Evolutionary conservation across 176 grass and related monocot genomes (phyloP).

Genomic region (Aechmea fasciata): DNA sequence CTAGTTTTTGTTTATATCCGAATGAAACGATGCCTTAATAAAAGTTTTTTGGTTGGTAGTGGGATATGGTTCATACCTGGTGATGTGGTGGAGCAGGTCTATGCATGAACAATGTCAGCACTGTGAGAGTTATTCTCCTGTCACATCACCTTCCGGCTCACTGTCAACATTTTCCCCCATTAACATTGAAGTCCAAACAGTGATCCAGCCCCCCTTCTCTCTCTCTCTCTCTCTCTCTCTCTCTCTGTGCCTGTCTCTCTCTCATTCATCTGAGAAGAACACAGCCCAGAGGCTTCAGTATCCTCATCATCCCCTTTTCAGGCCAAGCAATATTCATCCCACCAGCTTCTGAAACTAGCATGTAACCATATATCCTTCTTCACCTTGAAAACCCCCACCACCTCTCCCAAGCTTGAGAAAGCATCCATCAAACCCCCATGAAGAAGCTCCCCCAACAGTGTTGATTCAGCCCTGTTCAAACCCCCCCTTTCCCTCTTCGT

Average conservation of each 20-base stretch:
- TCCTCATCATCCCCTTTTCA: constrained; percentile 65
- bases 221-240: constrained; percentile 2
- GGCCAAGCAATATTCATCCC: constrained; percentile 55
- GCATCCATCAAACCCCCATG: neutral
- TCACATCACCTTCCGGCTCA: constrained; percentile 61
- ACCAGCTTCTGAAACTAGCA: constrained; percentile 23
- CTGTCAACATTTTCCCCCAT: constrained; percentile 32
- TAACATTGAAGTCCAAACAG: constrained; percentile 41
- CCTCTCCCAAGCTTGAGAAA: constrained; percentile 1
- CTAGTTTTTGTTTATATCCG: too few species aligned
- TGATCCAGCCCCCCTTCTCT: constrained; percentile 8
- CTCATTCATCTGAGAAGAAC: constrained; percentile 35
- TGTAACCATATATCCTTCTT: constrained; percentile 28
- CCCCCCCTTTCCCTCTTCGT: neutral
- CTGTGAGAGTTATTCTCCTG: constrained; percentile 34
- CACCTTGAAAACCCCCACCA: constrained; percentile 23
- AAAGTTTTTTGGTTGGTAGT: too few species aligned
- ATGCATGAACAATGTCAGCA: too few species aligned
- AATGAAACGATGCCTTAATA: too few species aligned
- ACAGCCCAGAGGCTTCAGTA: neutral
- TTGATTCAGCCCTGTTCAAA: neutral
- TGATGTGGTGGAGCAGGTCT: too few species aligned
- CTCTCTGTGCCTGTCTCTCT: constrained; percentile 13
- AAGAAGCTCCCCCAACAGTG: neutral
- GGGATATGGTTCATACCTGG: too few species aligned